Base-by-base conservation (phyloP, 148 eudicot genomes). In the Rheum nobile region DNA sequence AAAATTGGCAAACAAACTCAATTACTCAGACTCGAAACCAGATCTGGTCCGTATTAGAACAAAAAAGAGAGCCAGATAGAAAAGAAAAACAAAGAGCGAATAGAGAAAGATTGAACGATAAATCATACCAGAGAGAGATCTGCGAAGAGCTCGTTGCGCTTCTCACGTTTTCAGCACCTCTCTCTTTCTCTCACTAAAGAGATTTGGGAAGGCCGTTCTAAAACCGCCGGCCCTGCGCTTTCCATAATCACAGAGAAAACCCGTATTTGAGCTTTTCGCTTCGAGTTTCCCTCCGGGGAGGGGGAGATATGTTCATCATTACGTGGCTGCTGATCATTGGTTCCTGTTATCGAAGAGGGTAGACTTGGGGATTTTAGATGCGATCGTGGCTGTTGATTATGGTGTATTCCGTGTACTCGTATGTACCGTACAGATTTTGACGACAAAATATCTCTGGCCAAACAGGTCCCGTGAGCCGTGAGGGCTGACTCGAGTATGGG, bases 151-250 rank as follows among this genome's bases (percentile, higher is more conserved):
- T 50, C 55, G 55, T n/a, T n/a, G 70, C 22, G 39, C 41, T 65
- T 31, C 39, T 16, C 70, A 65, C 70, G 39, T 65, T 34, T 14
- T 9, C 31, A 24, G 65, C 32, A 11, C 14, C 70, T 65, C 41
- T 29, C n/a, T 31, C 17, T 14, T 32, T 59, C 4, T 61, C 7
- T 61, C 67, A 13, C 37, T 2, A 11, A 13, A 14, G 70, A 65
- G n/a, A 34, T 0, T 65, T 6, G 16, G 4, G 39, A 22, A 65
- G 70, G 70, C 39, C 70, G 39, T 65, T 65, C 39, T n/a, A 16
- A 34, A 65, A 32, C 39, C 12, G 70, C 70, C 70, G 70, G 70
- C 70, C 70, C 70, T 65, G 70, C 70, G 2, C 70, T 65, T 17
- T 12, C 5, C 70, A 34, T 29, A 32, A 13, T 3, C 39, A 13